Evolutionary conservation across 208 protist genomes (phyloP), one percentile per base, ranked within the genome.

Genomic region (Kentomonas sorsogonicus): DNA sequence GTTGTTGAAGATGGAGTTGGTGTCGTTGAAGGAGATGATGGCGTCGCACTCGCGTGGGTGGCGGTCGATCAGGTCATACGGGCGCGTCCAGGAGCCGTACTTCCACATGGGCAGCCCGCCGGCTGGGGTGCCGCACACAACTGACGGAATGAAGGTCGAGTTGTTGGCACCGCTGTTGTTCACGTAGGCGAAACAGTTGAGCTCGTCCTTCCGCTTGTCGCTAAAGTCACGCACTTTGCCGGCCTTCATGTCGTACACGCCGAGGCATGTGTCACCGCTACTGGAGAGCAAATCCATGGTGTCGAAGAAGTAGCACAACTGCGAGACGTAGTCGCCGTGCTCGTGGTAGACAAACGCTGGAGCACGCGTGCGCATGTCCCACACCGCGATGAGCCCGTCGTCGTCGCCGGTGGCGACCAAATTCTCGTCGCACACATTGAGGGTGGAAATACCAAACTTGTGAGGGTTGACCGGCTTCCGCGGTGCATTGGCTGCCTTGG

Each of bases 141-240:
- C 87, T 50, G 82, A 89, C 0, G 83, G 83, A 50, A 91, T 94
- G 48, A 94, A 94, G 18, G 71, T 71, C 25, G 66, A 61, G 40
- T 69, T 89, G 67, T 83, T 84, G 29, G 60, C 58, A 25, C 74
- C 83, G 44, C 72, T 91, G 66, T 74, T 86, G 61, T 90, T 90
- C 64, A 94, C 87, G 71, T 92, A 94, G 23, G 88, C 85, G 60
- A 94, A 91, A 57, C 88, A 94, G 55, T 63, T 91, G 3, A 94
- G 51, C 60, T 94, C 88, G 64, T 94, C 88, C 31, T 91, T 94
- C 0, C 88, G 73, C 39, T 74, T 74, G 30, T 87, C 84, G 63
- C 88, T 94, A 63, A 83, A 88, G 54, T 94, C 84, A 31, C 77
- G 67, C 27, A 94, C 76, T 53, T 74, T 77, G 25, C 82, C 79